A percentile compares a stretch with the other conserved stretches of the same genome.
These are phyloP conservation scores for Exophiala dermatitidis DNA, from an alignment of 2,329 filamentous ascomycete species.

Conservation along the genomic window DNA sequence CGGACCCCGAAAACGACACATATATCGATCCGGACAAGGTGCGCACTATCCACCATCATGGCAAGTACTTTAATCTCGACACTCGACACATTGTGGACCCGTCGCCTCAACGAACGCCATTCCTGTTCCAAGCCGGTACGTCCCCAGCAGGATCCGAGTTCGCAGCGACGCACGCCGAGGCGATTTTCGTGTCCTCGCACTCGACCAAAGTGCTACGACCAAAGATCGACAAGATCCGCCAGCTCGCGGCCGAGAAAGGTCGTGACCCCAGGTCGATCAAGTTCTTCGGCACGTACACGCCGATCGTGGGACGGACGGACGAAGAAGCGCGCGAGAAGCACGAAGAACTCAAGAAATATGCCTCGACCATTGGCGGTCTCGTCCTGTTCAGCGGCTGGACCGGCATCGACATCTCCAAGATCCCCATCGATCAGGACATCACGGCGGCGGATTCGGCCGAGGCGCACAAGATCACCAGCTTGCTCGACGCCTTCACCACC, in stretches of 20 bases:
- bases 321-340: slow-evolving; percentile 50
- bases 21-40: slow-evolving; percentile 55
- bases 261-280: slow-evolving; percentile 53
- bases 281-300: slow-evolving; percentile 48
- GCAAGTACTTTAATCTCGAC: slow-evolving; percentile 44
- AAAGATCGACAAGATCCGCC: slow-evolving; percentile 48
- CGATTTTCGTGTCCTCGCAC: slow-evolving; percentile 53
- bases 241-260: slow-evolving; percentile 45
- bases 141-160: slow-evolving; percentile 52
- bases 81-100: slow-evolving; percentile 47
- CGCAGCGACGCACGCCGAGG: slow-evolving; percentile 53
- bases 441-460: slow-evolving; percentile 49
- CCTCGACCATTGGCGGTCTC: slow-evolving; percentile 47
- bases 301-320: slow-evolving; percentile 45
- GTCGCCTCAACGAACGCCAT: slow-evolving; percentile 51
- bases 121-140: slow-evolving; percentile 54
- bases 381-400: slow-evolving; percentile 54
- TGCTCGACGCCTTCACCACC: slow-evolving; percentile 45
- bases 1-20: slow-evolving; percentile 48
- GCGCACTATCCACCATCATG: slow-evolving; percentile 54
- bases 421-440: slow-evolving; percentile 53
- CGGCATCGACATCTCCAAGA: slow-evolving; percentile 52
- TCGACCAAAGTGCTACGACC: slow-evolving; percentile 44
- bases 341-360: slow-evolving; percentile 47
- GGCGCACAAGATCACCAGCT: slow-evolving; percentile 45